A percentile compares a stretch with the other conserved stretches of the same genome.
phyloP scores from a whole-genome alignment of 2,329 filamentous ascomycete species.

The Fusarium neocosmosporiellum region DNA sequence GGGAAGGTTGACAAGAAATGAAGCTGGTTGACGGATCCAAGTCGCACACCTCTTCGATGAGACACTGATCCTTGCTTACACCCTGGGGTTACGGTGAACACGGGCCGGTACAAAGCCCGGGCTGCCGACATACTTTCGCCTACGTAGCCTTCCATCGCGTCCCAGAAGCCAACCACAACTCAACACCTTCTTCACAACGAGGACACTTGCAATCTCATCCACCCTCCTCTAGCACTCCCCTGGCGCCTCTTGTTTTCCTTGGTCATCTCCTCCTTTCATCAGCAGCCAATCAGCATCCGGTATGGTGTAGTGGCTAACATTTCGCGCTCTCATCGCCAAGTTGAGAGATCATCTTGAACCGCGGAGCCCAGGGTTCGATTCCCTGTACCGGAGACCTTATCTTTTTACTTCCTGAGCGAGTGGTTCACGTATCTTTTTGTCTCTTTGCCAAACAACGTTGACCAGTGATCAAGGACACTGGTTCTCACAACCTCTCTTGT shows the following conservation, averaged over 20 bases:
- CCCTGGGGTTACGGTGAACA: background rate
- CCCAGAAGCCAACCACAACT: background rate
- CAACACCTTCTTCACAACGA: background rate
- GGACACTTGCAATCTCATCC: too few relatives aligned
- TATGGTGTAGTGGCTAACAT: slow-evolving; percentile 43
- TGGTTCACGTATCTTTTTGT: background rate
- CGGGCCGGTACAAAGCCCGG: background rate
- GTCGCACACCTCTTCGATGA: background rate
- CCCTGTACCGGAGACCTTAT: slow-evolving; percentile 39
- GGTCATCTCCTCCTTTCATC: background rate
- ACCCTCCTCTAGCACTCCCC: background rate
- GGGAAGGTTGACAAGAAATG: background rate
- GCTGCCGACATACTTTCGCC: background rate
- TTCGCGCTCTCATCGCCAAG: slow-evolving; percentile 29
- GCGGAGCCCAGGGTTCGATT: slow-evolving; percentile 45
- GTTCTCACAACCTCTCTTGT: background rate
- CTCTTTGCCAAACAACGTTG: background rate
- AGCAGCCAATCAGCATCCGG: slow-evolving; percentile 25
- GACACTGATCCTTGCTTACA: background rate
- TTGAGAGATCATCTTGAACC: slow-evolving; percentile 34
- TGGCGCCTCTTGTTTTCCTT: background rate
- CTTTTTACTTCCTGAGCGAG: background rate
- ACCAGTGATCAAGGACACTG: background rate
- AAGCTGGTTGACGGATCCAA: background rate
- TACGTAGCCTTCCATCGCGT: background rate